Evolutionary conservation across 2,329 filamentous ascomycete species (phyloP).

Genomic region (Cladophialophora psammophila): DNA sequence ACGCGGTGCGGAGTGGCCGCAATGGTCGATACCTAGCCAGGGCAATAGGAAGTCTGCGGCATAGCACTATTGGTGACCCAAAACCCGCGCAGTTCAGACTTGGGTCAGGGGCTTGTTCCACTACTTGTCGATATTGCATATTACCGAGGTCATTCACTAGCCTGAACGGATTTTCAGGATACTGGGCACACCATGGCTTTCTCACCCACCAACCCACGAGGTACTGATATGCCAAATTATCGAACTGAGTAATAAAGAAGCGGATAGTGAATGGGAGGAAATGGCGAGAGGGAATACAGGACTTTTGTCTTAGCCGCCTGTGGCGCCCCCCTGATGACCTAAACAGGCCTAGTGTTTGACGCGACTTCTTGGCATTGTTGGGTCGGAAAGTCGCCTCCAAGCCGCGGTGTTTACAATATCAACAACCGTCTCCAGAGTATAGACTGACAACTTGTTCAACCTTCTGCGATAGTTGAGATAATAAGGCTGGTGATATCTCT

Average conservation of each 20-base stretch:
- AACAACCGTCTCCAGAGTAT: background rate
- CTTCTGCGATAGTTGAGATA: background rate
- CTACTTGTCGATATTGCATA: background rate
- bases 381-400: background rate
- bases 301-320: background rate
- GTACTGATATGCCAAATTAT: background rate
- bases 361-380: background rate
- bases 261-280: background rate
- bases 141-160: background rate
- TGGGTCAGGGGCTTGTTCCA: background rate
- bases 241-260: background rate
- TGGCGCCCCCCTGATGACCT: background rate
- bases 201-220: background rate
- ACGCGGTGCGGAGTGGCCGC: no score
- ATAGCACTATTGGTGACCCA: background rate
- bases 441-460: background rate
- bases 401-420: background rate
- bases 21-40: background rate
- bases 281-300: background rate
- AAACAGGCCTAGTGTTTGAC: background rate
- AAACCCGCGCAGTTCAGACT: background rate
- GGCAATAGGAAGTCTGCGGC: background rate
- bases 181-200: background rate
- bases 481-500: background rate
- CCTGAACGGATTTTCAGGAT: background rate